phyloP scores from a whole-genome alignment of 2,329 filamentous ascomycete species.

The Dothideomycetes sp. region DNA sequence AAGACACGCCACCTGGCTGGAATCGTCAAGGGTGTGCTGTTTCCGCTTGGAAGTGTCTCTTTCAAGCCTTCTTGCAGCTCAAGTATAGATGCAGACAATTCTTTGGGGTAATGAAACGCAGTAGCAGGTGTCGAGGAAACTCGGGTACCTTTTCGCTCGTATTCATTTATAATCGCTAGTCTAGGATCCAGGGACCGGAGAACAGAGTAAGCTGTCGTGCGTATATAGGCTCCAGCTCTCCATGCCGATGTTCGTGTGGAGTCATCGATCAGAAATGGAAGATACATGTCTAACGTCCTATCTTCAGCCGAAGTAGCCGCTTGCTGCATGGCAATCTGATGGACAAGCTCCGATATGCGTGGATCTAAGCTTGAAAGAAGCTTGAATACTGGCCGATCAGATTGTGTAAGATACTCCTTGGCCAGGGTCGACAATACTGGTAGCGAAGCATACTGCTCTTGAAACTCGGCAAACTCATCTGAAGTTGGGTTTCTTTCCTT shows the following conservation, averaged over 20 bases:
- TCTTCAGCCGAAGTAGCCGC: conserved; percentile 10
- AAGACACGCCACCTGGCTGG: conserved; percentile 10
- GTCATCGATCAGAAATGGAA: conserved; percentile 50
- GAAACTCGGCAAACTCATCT: conserved; percentile 19
- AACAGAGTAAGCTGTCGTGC: conserved; percentile 28
- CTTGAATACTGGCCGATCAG: background rate
- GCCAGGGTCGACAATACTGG: conserved; percentile 6
- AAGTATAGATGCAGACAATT: background rate
- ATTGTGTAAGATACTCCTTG: background rate
- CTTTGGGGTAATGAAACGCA: conserved; percentile 2
- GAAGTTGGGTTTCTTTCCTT: conserved; percentile 12
- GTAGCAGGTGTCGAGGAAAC: conserved; percentile 10
- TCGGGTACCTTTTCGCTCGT: conserved; percentile 23
- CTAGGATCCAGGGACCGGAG: conserved; percentile 13
- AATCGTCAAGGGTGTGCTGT: background rate
- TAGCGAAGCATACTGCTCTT: conserved; percentile 16
- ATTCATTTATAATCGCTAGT: conserved; percentile 23
- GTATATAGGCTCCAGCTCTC: conserved; percentile 25
- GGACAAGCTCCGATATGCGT: conserved; percentile 39
- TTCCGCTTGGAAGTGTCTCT: background rate
- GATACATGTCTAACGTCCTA: conserved; percentile 41
- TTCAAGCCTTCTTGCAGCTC: background rate
- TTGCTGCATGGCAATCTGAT: conserved; percentile 28
- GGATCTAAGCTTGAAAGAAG: conserved; percentile 30
- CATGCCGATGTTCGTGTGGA: conserved; percentile 31